phyloP scores from a whole-genome alignment of 306 rosid genomes.

The Acacia confusa region DNA sequence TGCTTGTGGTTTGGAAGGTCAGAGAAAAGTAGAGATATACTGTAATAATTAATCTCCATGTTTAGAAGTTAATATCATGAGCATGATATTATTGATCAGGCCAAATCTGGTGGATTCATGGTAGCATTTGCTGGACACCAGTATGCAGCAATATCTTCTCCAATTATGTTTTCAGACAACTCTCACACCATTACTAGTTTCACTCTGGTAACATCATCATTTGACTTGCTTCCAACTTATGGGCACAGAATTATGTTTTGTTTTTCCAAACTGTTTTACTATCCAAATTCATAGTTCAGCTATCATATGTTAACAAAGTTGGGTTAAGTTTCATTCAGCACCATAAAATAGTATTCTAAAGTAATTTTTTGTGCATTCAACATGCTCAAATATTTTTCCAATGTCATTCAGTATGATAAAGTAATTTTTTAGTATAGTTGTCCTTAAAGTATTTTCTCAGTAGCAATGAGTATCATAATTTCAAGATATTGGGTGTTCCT shows the following conservation, averaged over 20 bases:
- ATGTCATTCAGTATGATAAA: too few species aligned
- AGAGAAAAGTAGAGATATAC: not conserved
- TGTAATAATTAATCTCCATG: not conserved
- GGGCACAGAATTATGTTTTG: not conserved
- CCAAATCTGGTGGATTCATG: constrained; percentile 55
- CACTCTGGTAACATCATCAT: constrained; percentile 61
- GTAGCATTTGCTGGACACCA: constrained; percentile 91
- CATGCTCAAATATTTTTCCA: too few species aligned
- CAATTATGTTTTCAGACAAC: constrained; percentile 62
- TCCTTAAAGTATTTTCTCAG: too few species aligned
- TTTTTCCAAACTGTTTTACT: not conserved
- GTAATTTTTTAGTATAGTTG: too few species aligned
- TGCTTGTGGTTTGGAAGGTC: not conserved
- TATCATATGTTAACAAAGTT: not conserved
- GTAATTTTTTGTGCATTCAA: too few species aligned
- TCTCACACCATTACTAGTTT: constrained; percentile 67
- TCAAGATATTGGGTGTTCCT: too few species aligned
- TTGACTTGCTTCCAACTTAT: not conserved
- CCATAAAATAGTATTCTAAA: too few species aligned
- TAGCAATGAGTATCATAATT: too few species aligned
- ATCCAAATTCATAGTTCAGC: not conserved
- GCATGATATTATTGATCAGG: constrained; percentile 35
- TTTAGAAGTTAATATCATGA: not conserved
- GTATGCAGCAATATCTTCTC: constrained; percentile 88
- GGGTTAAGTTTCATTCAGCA: too few species aligned